phyloP scores from a whole-genome alignment of 2,329 filamentous ascomycete species.

The Aspergillus aculeatinus region DNA sequence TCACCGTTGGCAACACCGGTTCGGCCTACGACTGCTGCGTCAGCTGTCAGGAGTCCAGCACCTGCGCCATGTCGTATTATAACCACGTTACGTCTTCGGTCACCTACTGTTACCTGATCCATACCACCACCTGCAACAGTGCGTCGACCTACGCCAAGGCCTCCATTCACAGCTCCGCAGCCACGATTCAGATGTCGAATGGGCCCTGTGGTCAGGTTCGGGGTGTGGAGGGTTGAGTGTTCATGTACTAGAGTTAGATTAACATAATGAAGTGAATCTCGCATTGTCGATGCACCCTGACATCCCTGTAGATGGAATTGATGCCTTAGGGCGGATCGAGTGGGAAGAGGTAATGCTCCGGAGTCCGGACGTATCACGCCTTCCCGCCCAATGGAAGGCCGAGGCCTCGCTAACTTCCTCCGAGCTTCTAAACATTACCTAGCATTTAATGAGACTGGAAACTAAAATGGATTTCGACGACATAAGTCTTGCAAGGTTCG shows the following conservation, averaged over 20 bases:
- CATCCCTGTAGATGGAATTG: too few species aligned
- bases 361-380: too few species aligned
- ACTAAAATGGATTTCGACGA: constrained; percentile 8
- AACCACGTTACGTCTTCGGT: background rate
- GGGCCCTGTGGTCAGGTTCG: background rate
- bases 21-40: constrained; percentile 5
- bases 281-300: too few species aligned
- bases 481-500: background rate
- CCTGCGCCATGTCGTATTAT: constrained; percentile 4
- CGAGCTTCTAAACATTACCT: too few species aligned
- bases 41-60: background rate
- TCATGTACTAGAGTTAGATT: background rate
- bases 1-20: background rate
- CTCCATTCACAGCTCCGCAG: background rate
- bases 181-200: constrained; percentile 3
- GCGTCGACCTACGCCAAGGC: background rate
- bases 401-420: too few species aligned
- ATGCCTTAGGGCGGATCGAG: too few species aligned
- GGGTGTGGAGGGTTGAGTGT: background rate
- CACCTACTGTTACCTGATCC: constrained; percentile 1
- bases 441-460: too few species aligned
- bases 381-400: too few species aligned
- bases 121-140: background rate
- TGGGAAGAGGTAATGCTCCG: too few species aligned
- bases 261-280: too few species aligned